Evolutionary conservation across 2,329 filamentous ascomycete genomes (phyloP).

Genomic region (Neophaeococcomyces aloes): DNA sequence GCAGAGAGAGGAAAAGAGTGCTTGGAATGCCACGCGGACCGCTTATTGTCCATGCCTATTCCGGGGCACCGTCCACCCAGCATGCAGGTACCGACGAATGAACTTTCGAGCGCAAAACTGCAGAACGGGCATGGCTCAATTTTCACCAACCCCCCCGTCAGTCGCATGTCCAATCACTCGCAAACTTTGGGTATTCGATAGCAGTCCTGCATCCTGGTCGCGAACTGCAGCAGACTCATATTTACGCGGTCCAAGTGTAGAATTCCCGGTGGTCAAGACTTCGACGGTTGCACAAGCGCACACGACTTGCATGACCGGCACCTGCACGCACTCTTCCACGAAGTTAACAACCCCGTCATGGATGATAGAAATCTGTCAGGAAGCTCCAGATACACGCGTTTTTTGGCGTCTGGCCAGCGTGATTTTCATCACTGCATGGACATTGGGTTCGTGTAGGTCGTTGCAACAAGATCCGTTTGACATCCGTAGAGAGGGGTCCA

Average conservation of each 20-base stretch:
- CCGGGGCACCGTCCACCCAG: neutral
- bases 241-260: slow-evolving; percentile 2
- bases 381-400: neutral
- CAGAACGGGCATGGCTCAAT: neutral
- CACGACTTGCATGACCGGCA: neutral
- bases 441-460: neutral
- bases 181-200: no score
- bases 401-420: neutral
- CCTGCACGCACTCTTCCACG: neutral
- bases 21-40: slow-evolving; percentile 1
- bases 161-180: neutral
- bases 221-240: slow-evolving; percentile 4
- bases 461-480: slow-evolving; percentile 5
- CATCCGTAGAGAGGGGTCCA: neutral
- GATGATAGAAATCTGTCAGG: neutral
- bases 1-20: neutral
- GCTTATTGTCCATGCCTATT: neutral
- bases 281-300: slow-evolving; percentile 1
- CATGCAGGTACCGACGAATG: slow-evolving; percentile 3
- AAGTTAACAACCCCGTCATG: neutral
- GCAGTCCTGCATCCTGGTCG: neutral
- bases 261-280: neutral
- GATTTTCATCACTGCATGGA: neutral
- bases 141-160: neutral
- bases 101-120: slow-evolving; percentile 5